Evolutionary conservation across 495 filamentous ascomycete genomes (phyloP).

Genomic region (Filosporella fistucella): DNA sequence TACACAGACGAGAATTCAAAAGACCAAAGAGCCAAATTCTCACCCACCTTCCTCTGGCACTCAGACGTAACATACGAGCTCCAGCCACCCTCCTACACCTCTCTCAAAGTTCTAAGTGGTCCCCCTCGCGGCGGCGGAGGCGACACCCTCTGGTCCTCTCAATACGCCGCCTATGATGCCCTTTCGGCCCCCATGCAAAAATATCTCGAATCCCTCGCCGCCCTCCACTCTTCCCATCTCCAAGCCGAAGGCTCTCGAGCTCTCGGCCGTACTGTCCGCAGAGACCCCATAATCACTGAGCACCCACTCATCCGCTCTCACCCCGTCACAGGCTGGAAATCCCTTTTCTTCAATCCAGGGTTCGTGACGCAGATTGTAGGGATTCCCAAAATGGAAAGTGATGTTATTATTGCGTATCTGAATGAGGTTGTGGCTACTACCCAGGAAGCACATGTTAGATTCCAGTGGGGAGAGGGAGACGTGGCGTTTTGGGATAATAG

Average conservation of each 20-base stretch:
- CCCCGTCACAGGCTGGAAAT: conserved; percentile 50
- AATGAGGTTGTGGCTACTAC: conserved; percentile 58
- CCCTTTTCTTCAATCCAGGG: conserved; percentile 74
- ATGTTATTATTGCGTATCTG: conserved; percentile 60
- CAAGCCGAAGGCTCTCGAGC: conserved; percentile 63
- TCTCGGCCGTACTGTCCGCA: conserved; percentile 57
- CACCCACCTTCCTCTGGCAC: conserved; percentile 55
- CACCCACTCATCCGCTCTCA: conserved; percentile 72
- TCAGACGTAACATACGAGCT: conserved; percentile 68
- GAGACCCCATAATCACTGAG: conserved; percentile 58
- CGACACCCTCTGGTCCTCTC: conserved; percentile 71
- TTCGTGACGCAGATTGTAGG: conserved; percentile 77
- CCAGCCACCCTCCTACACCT: conserved; percentile 75
- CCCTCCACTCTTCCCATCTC: conserved; percentile 66
- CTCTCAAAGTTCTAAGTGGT: conserved; percentile 63
- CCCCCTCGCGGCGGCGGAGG: conserved; percentile 67
- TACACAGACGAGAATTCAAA: conserved; percentile 58
- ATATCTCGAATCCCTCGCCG: conserved; percentile 65
- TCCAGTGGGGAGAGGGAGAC: conserved; percentile 64
- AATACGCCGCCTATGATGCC: conserved; percentile 67
- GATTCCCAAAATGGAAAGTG: conserved; percentile 64
- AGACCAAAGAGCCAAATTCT: conserved; percentile 54
- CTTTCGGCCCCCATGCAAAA: conserved; percentile 66
- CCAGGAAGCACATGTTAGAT: conserved; percentile 66
- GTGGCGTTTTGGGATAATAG: conserved; percentile 63